Evolutionary conservation across 2,329 filamentous ascomycete genomes (phyloP).

Genomic region (Epichloe gansuensis): DNA sequence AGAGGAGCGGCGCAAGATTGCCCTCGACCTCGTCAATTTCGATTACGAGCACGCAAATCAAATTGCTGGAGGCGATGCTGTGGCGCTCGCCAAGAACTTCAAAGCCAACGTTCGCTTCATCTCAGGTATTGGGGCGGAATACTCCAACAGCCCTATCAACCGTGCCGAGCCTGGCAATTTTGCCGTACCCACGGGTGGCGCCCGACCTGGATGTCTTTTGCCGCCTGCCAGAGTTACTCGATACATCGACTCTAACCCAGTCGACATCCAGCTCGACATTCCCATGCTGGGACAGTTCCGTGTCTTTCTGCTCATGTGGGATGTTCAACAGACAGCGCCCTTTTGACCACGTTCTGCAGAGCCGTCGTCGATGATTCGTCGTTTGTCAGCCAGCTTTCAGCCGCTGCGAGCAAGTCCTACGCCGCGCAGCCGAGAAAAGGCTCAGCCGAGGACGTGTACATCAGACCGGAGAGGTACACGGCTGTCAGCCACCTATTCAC

Average conservation of each 20-base stretch:
- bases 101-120: constrained; percentile 61
- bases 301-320: constrained; percentile 57
- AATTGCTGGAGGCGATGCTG: constrained; percentile 49
- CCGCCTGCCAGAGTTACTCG: constrained; percentile 60
- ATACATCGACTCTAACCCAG: constrained; percentile 66
- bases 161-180: constrained; percentile 23
- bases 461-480: constrained; percentile 56
- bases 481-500: constrained; percentile 58
- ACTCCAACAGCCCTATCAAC: constrained; percentile 40
- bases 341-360: constrained; percentile 50
- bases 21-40: constrained; percentile 46
- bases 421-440: constrained; percentile 42
- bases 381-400: constrained; percentile 47
- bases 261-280: constrained; percentile 67
- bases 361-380: constrained; percentile 38
- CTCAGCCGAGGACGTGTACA: constrained; percentile 52
- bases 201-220: constrained; percentile 42
- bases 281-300: constrained; percentile 68
- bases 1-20: constrained; percentile 49
- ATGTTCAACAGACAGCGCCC: constrained; percentile 40
- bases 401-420: constrained; percentile 50
- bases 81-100: constrained; percentile 56
- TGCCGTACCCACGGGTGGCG: constrained; percentile 32
- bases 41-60: constrained; percentile 46
- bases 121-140: constrained; percentile 56